Base-by-base conservation (phyloP, 2,329 filamentous ascomycete genomes). In the Trichoderma lentiforme region DNA sequence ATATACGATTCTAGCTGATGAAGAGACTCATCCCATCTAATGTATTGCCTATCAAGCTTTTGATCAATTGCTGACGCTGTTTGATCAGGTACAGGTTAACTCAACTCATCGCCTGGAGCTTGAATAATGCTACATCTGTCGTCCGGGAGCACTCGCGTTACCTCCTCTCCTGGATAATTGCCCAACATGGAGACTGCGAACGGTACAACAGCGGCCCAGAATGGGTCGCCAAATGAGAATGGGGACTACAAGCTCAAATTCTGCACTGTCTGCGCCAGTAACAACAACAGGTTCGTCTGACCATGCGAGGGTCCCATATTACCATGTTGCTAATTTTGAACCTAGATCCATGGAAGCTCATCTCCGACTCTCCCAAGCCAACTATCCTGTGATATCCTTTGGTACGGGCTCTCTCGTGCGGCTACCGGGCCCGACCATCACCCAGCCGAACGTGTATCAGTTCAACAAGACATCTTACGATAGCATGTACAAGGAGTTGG, bases 391-490 rank as follows among this genome's bases (percentile, higher is more conserved):
- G 76, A 97, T 98, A 77, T 98, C 95, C 21, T 99, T 98, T 81
- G 96, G 96, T 74, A 99, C 96, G 0, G 96, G 96, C 70, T 97
- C 94, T 21, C 90, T 97, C 21, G 96, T 99, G 76, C 93, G 96
- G 30, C 87, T 99, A 0, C 96, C 96, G 0, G 96, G 96, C 0
- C 95, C 96, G 1, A 92, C 91, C 39, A 96, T 98, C 74, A 92
- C 90, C 7, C 93, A 98, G 80, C 96, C 96, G 64, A 99, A 99
- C 80, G 95, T 98, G 77, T 99, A 98, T 86, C 91, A 93, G 77
- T 99, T 99, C 89, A 98, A 99, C 84, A 93, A 92, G 80, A 97
- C 95, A 1, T 97, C 95, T 15, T 99, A 99, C 83, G 91, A 94
- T 78, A 91, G 91, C 79, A 99, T 99, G 88, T 97, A 96, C 83